phyloP scores from a whole-genome alignment of 495 filamentous ascomycete genomes.

The Podospora tetraspora region DNA sequence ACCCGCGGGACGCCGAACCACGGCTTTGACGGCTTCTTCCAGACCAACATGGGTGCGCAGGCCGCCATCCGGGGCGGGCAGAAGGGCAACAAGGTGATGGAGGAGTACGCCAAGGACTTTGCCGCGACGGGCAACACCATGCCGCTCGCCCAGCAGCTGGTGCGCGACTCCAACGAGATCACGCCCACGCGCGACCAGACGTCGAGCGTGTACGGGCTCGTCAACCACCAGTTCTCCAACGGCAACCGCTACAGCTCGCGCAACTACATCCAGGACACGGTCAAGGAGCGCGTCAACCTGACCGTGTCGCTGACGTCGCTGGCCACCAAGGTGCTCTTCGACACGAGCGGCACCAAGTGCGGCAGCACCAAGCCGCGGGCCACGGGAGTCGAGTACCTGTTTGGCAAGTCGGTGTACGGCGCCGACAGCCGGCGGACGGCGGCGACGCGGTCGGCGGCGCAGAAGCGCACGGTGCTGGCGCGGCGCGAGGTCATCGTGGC shows the following conservation, averaged over 20 bases:
- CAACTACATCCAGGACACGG: conserved; percentile 32
- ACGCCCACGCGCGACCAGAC: conserved; percentile 29
- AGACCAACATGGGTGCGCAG: conserved; percentile 33
- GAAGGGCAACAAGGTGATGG: conserved; percentile 31
- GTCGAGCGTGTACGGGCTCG: conserved; percentile 30
- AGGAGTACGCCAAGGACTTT: conserved; percentile 26
- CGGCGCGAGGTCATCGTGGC: conserved; percentile 51
- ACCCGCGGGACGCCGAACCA: conserved; percentile 23
- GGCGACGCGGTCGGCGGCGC: conserved; percentile 24
- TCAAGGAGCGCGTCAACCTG: conserved; percentile 24
- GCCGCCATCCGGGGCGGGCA: conserved; percentile 21
- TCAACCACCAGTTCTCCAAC: conserved; percentile 31
- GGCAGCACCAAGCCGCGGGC: conserved; percentile 23
- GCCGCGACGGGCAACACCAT: conserved; percentile 10
- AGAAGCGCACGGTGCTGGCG: conserved; percentile 33
- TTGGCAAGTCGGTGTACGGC: conserved; percentile 32
- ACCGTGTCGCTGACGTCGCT: conserved; percentile 34
- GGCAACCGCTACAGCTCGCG: conserved; percentile 34
- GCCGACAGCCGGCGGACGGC: conserved; percentile 25
- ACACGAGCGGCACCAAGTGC: conserved; percentile 22
- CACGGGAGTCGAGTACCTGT: conserved; percentile 32
- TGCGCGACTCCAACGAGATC: conserved; percentile 33
- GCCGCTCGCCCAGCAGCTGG: conserved; percentile 27
- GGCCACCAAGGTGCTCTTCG: conserved; percentile 32
- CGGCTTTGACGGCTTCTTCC: conserved; percentile 35